Conservation (phyloP, 371 early-diverging fungal species). For the Mortierella sp. region DNA sequence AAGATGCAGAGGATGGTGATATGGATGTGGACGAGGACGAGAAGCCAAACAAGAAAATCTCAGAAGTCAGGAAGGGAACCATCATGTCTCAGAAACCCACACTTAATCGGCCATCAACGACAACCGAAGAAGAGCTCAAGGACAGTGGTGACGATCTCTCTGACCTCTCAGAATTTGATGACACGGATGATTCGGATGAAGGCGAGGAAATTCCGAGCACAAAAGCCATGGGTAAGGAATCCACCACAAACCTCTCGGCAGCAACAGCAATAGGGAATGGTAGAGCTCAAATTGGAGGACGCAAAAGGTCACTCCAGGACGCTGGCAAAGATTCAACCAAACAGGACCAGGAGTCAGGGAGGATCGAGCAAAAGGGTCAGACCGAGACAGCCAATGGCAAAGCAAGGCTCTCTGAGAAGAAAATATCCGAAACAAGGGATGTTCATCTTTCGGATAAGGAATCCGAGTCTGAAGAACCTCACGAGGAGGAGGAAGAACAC, state of each 20-base stretch:
- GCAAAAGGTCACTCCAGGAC: slow-evolving; percentile 35
- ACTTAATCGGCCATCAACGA: slow-evolving; percentile 31
- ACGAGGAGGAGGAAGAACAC: slow-evolving; percentile 37
- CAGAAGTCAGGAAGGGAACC: slow-evolving; percentile 17
- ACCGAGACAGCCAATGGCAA: slow-evolving; percentile 23
- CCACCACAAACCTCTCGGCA: slow-evolving; percentile 2
- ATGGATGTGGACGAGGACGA: slow-evolving; percentile 24
- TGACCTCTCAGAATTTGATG: slow-evolving; percentile 50
- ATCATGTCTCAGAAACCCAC: slow-evolving; percentile 27
- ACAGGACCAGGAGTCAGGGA: slow-evolving; percentile 10
- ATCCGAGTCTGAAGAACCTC: slow-evolving; percentile 25
- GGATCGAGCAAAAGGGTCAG: slow-evolving; percentile 24
- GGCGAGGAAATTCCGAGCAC: slow-evolving; percentile 23
- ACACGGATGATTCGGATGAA: slow-evolving; percentile 49
- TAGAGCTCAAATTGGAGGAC: slow-evolving; percentile 11
- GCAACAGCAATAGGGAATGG: slow-evolving; percentile 1
- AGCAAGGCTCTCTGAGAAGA: slow-evolving; percentile 29
- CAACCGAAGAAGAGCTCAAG: slow-evolving; percentile 40
- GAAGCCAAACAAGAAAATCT: slow-evolving; percentile 2
- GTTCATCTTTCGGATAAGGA: slow-evolving; percentile 26
- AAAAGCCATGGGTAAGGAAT: slow-evolving; percentile 14
- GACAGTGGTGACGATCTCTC: slow-evolving; percentile 52
- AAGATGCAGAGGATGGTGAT: slow-evolving; percentile 23
- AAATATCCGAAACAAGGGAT: slow-evolving; percentile 17
- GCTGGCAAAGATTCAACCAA: slow-evolving; percentile 5